These are phyloP conservation scores for Hibiscus trionum DNA, from an alignment of 345 rosid species.

Conservation along the genomic window DNA sequence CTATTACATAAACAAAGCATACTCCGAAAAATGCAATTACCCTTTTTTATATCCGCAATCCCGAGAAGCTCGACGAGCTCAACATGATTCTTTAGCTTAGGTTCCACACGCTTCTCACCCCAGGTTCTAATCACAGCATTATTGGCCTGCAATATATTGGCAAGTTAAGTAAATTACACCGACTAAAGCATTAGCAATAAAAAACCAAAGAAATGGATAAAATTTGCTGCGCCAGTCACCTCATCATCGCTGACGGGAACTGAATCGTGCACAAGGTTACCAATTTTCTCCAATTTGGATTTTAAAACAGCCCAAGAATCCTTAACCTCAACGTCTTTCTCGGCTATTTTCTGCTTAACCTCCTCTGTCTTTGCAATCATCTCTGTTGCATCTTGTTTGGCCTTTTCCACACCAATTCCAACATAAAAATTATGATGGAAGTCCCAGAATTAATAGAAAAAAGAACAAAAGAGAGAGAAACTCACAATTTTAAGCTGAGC, in stretches of 20 bases:
- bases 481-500: constrained; percentile 72
- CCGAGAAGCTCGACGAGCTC: constrained; percentile 86
- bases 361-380: constrained; percentile 45
- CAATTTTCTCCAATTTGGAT: constrained; percentile 54
- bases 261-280: constrained; percentile 85
- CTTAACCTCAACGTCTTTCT: constrained; percentile 68
- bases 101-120: constrained; percentile 54
- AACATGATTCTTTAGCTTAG: constrained; percentile 72
- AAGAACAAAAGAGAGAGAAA: background rate
- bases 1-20: background rate
- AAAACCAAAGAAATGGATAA: background rate
- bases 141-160: constrained; percentile 43
- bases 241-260: constrained; percentile 71
- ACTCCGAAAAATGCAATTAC: constrained; percentile 25
- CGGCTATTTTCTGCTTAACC: constrained; percentile 39
- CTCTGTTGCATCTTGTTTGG: constrained; percentile 49
- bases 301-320: constrained; percentile 48
- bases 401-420: constrained; percentile 18
- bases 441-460: background rate
- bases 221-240: constrained; percentile 25
- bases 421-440: background rate
- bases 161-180: background rate
- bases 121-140: constrained; percentile 50
- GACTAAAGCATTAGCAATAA: background rate
- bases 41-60: constrained; percentile 71